phyloP scores from a whole-genome alignment of 176 grass and related monocot species.

The Zoysia japonica region DNA sequence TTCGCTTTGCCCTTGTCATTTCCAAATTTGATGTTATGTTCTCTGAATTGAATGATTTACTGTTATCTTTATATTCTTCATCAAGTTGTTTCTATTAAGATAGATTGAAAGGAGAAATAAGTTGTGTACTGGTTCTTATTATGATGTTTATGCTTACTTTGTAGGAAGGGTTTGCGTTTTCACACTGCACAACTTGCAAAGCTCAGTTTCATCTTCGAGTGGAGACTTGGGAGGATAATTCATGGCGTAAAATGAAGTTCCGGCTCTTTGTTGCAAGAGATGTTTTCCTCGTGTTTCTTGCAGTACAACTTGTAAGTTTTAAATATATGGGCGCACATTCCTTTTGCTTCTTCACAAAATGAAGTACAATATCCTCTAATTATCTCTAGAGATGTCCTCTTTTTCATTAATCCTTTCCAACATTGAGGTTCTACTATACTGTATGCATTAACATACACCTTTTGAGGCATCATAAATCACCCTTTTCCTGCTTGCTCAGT shows the following conservation, averaged over 20 bases:
- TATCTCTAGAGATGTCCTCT: background rate
- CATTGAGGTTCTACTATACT: background rate
- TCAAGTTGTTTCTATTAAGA: background rate
- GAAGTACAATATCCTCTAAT: background rate
- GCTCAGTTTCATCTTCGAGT: slow-evolving; percentile 92
- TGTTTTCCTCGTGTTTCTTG: slow-evolving; percentile 89
- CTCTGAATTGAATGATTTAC: background rate
- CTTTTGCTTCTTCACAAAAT: slow-evolving; percentile 3
- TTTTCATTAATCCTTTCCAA: background rate
- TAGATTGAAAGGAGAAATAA: background rate
- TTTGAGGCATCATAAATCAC: background rate
- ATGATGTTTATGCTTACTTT: slow-evolving; percentile 24
- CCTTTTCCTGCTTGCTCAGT: background rate
- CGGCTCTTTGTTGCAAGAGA: slow-evolving; percentile 89
- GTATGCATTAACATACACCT: background rate
- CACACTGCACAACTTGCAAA: slow-evolving; percentile 98
- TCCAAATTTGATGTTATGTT: background rate
- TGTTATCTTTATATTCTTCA: background rate
- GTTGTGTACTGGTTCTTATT: background rate
- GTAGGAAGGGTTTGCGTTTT: slow-evolving; percentile 95
- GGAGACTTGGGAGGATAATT: slow-evolving; percentile 84
- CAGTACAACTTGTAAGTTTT: slow-evolving; percentile 81
- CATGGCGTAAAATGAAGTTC: slow-evolving; percentile 99
- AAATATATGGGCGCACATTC: slow-evolving; percentile 15
- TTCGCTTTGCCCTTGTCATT: slow-evolving; percentile 11